Conservation (phyloP, 768 basidiomycete species). For the Suillus discolor region DNA sequence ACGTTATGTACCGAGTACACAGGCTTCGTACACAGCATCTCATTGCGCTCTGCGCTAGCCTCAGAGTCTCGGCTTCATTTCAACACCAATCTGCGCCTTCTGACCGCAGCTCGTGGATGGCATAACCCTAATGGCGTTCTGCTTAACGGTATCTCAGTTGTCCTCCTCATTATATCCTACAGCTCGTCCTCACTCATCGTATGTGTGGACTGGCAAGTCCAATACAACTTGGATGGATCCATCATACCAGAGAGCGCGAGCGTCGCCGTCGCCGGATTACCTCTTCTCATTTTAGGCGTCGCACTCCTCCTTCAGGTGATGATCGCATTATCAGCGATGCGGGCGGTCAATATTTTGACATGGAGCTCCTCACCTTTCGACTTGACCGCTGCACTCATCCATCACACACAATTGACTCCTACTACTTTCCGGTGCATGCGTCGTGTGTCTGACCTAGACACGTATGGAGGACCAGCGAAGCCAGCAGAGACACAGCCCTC, state of each 20-base stretch:
- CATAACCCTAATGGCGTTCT: slow-evolving; percentile 26
- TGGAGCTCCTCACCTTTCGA: slow-evolving; percentile 37
- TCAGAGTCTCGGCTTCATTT: slow-evolving; percentile 27
- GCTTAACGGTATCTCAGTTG: slow-evolving; percentile 25
- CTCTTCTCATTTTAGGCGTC: slow-evolving; percentile 31
- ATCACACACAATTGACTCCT: slow-evolving; percentile 24
- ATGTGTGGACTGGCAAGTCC: too few species aligned
- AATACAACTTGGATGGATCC: too few species aligned
- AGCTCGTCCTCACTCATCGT: slow-evolving; percentile 19
- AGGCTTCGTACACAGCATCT: slow-evolving; percentile 30
- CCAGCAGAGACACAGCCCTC: slow-evolving; percentile 26
- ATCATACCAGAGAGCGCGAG: too few species aligned
- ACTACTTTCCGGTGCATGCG: slow-evolving; percentile 29
- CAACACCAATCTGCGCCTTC: slow-evolving; percentile 34
- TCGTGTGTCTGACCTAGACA: slow-evolving; percentile 16
- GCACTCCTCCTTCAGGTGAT: slow-evolving; percentile 20
- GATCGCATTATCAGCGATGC: slow-evolving; percentile 26
- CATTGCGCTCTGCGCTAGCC: slow-evolving; percentile 30
- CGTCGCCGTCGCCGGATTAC: slow-evolving; percentile 25
- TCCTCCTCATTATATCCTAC: slow-evolving; percentile 29
- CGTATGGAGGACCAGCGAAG: slow-evolving; percentile 12
- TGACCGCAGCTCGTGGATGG: slow-evolving; percentile 22
- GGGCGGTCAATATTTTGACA: slow-evolving; percentile 26
- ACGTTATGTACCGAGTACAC: slow-evolving; percentile 31
- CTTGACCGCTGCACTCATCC: slow-evolving; percentile 31